Conservation (phyloP, 805 yeast species). For the Yamadazyma takamatsuzukensis region DNA sequence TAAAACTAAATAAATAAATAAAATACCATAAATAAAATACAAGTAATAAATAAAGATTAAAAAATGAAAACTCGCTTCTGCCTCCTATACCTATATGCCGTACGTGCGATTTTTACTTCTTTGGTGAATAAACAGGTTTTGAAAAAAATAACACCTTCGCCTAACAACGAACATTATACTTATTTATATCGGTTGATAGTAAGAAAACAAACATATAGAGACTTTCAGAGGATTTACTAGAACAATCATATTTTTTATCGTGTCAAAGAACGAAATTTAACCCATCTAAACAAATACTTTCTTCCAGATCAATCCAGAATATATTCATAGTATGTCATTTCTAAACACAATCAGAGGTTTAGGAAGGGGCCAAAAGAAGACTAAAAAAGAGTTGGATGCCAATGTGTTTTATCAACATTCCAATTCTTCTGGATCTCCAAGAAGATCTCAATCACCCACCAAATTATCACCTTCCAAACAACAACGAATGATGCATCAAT, state of each 20-base stretch:
- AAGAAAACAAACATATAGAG: no score
- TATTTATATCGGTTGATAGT: no score
- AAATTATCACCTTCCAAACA: constrained; percentile 36
- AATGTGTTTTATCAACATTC: constrained; percentile 26
- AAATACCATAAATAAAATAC: background rate
- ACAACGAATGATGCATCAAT: constrained; percentile 8
- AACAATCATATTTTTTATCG: no score
- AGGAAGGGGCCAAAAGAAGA: constrained; percentile 44
- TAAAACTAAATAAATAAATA: background rate
- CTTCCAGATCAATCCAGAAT: no score
- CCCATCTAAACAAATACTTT: no score
- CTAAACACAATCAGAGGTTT: constrained; percentile 46
- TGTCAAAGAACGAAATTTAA: no score
- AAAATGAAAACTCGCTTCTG: no score
- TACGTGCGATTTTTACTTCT: constrained; percentile 1
- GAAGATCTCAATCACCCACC: constrained; percentile 36
- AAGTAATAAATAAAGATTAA: no score
- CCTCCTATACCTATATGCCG: no score
- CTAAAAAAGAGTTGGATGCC: constrained; percentile 34
- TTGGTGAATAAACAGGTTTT: background rate
- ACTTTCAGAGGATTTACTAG: no score
- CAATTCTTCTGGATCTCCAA: constrained; percentile 30
- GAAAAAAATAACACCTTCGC: no score
- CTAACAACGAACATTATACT: no score
- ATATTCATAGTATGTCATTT: constrained; percentile 41